Conservation (phyloP, 2,329 filamentous ascomycete genomes). For the Trichoderma sp. region DNA sequence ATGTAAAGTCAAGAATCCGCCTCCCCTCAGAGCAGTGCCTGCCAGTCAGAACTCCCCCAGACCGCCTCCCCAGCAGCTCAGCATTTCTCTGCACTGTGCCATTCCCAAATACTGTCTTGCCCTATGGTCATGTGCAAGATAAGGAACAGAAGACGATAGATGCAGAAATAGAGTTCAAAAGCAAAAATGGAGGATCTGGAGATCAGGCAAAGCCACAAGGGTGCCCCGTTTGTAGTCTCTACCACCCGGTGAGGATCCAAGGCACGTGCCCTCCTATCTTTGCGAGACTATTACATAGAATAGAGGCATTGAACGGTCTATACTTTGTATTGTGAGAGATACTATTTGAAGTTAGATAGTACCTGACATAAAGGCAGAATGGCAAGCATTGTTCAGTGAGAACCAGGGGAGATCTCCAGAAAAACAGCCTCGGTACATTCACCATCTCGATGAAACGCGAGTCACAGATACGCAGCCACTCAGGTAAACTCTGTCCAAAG, state of each 20-base stretch:
- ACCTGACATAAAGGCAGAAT: neutral
- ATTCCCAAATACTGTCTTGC: neutral
- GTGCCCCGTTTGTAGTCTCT: neutral
- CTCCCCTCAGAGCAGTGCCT: neutral
- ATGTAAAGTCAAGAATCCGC: neutral
- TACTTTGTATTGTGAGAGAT: neutral
- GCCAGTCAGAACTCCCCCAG: neutral
- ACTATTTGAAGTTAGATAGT: neutral
- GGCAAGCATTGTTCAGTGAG: neutral
- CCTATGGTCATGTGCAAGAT: neutral
- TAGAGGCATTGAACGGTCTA: neutral
- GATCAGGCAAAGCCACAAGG: neutral
- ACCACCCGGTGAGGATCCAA: accelerated
- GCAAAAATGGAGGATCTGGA: neutral
- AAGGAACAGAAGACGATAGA: neutral
- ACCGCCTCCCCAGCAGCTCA: neutral
- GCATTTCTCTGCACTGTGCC: neutral
- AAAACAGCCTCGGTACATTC: neutral
- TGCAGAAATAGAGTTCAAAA: neutral
- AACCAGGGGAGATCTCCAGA: no score
- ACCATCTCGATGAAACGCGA: neutral
- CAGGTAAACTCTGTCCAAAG: neutral
- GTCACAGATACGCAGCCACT: neutral
- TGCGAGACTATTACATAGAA: no score
- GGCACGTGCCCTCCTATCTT: neutral